A percentile compares a stretch with the other conserved stretches of the same genome.
phyloP scores from a whole-genome alignment of 805 yeast genomes.

The Saccharomycopsis fodiens region DNA sequence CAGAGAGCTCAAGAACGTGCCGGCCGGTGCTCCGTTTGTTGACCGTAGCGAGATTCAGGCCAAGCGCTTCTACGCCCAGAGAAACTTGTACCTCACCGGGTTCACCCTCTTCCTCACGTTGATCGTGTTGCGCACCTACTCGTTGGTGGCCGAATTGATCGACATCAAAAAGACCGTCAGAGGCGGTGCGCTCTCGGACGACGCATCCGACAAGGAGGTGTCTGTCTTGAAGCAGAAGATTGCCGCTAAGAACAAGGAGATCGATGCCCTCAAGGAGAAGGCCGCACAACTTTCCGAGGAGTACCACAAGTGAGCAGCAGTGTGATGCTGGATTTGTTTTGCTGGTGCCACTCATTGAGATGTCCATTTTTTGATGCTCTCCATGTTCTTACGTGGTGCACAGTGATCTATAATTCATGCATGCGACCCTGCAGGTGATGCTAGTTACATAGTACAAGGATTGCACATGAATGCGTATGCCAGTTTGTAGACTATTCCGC shows the following conservation, averaged over 20 bases:
- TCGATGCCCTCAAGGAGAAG: conserved; percentile 64
- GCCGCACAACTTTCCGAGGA: conserved; percentile 59
- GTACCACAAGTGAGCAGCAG: conserved; percentile 41
- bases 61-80: conserved; percentile 88
- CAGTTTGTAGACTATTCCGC: too few relatives aligned
- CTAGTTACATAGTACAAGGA: too few relatives aligned
- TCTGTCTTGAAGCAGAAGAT: conserved; percentile 42
- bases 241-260: conserved; percentile 54
- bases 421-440: too few relatives aligned
- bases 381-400: too few relatives aligned
- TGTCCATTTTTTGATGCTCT: too few relatives aligned
- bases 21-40: conserved; percentile 23
- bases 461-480: too few relatives aligned
- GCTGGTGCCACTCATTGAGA: too few relatives aligned
- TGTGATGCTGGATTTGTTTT: too few relatives aligned
- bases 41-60: conserved; percentile 76
- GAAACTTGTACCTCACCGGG: conserved; percentile 94
- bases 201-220: conserved; percentile 31
- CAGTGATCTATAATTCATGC: too few relatives aligned
- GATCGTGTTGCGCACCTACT: conserved; percentile 77
- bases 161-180: conserved; percentile 45
- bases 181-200: conserved; percentile 25
- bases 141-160: conserved; percentile 67
- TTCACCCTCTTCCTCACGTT: conserved; percentile 86
- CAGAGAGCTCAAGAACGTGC: conserved; percentile 44